Conservation (phyloP, 495 filamentous ascomycete genomes). For the Trichoderma asperelloides region DNA sequence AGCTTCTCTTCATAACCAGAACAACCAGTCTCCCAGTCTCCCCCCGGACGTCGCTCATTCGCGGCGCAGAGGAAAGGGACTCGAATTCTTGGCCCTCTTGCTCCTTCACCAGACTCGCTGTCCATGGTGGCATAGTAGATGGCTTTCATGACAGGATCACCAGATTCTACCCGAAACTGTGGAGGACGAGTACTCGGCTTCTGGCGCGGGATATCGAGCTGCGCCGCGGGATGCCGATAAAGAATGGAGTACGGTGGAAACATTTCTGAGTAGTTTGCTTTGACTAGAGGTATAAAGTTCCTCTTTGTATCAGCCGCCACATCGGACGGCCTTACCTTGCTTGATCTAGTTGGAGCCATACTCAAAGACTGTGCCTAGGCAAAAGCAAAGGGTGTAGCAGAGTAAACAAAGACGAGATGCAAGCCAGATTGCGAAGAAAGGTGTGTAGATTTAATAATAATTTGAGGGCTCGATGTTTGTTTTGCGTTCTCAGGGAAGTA, state of each 20-base stretch:
- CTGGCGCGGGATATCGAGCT: conserved; percentile 28
- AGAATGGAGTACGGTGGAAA: conserved; percentile 41
- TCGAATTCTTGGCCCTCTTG: conserved; percentile 20
- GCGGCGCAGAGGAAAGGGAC: conserved; percentile 68
- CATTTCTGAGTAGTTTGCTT: conserved; percentile 34
- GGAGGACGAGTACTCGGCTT: conserved; percentile 26
- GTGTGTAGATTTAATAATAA: not conserved
- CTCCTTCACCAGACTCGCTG: conserved; percentile 35
- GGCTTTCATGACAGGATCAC: conserved; percentile 47
- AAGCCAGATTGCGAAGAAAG: not conserved
- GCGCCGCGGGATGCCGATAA: conserved; percentile 33
- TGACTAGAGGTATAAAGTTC: conserved; percentile 51
- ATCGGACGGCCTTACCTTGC: conserved; percentile 58
- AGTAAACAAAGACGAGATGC: not conserved
- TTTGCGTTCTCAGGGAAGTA: not conserved
- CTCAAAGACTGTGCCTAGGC: not conserved
- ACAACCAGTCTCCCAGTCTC: conserved; percentile 67
- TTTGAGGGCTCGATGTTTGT: not conserved
- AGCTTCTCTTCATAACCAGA: conserved; percentile 66
- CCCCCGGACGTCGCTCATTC: conserved; percentile 64
- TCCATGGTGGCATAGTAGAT: conserved; percentile 47
- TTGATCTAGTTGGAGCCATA: conserved; percentile 44
- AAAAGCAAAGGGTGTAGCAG: not conserved
- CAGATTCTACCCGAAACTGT: conserved; percentile 42
- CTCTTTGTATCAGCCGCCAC: conserved; percentile 62